These are phyloP conservation scores for Cynara cardunculus DNA, from an alignment of 129 eudicot genomes.

Conservation along the genomic window DNA sequence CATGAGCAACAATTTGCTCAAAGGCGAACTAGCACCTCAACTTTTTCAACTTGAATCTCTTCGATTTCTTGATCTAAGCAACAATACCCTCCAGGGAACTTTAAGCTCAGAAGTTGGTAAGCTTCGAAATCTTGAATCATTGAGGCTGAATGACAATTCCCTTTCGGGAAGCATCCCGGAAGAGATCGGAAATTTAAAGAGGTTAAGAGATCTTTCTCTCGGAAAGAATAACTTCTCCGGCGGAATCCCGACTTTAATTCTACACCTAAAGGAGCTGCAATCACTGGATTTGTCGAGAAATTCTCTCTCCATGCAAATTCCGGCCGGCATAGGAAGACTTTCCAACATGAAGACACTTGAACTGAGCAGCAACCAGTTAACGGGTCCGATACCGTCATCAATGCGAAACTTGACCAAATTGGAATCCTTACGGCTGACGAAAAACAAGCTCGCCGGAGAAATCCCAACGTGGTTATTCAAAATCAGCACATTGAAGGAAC, in stretches of 20 bases:
- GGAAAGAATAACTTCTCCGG: conserved; percentile 40
- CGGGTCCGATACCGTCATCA: conserved; percentile 41
- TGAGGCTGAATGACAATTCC: conserved; percentile 42
- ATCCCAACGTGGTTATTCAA: conserved; percentile 54
- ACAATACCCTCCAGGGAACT: conserved; percentile 33
- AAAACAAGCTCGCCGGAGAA: conserved; percentile 42
- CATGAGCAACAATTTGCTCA: conserved; percentile 32
- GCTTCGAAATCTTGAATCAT: conserved; percentile 28
- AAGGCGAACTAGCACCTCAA: conserved; percentile 28
- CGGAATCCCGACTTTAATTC: conserved; percentile 33
- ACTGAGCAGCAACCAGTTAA: conserved; percentile 41
- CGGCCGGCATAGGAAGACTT: conserved; percentile 33
- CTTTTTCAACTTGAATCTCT: conserved; percentile 34
- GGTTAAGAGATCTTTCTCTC: conserved; percentile 32
- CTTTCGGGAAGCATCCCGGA: conserved; percentile 33
- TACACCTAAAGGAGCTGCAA: conserved; percentile 31
- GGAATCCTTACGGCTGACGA: conserved; percentile 33
- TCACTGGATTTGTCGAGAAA: conserved; percentile 40
- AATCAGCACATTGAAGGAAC: conserved; percentile 27
- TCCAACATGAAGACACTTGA: conserved; percentile 38
- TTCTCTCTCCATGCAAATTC: conserved; percentile 35
- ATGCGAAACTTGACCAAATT: conserved; percentile 35
- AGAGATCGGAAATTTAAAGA: conserved; percentile 43
- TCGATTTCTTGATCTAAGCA: conserved; percentile 40
- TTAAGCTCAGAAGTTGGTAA: conserved; percentile 32